Conservation (phyloP, 306 rosid genomes). For the Chamaecrista fasciculata region DNA sequence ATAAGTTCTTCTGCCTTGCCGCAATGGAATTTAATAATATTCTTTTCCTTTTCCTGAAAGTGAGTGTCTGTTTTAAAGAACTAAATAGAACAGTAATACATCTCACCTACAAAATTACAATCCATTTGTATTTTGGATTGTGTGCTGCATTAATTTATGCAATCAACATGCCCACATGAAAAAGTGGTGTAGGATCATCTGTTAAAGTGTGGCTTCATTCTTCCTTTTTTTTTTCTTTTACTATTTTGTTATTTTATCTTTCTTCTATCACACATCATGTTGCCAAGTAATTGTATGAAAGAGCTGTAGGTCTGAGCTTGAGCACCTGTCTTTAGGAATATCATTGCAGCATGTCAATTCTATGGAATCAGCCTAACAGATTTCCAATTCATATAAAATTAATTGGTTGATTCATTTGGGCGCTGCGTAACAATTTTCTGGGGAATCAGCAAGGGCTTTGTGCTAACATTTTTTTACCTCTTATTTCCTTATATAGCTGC, state of each 20-base stretch:
- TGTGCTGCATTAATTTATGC: neutral
- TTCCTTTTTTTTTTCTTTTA: neutral
- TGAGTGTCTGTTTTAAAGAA: neutral
- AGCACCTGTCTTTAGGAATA: neutral
- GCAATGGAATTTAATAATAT: constrained; percentile 5
- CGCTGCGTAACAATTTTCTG: neutral
- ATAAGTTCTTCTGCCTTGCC: constrained; percentile 1
- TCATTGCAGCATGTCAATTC: neutral
- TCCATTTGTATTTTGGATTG: neutral
- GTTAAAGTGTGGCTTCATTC: neutral
- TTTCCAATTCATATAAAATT: neutral
- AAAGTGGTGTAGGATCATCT: neutral
- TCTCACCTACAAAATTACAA: neutral
- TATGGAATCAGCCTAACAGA: neutral
- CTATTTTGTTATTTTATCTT: neutral
- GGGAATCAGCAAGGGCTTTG: neutral
- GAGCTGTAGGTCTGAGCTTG: neutral
- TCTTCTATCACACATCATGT: neutral
- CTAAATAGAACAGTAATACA: neutral
- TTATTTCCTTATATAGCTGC: neutral
- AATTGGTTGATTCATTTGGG: neutral
- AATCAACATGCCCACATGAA: neutral
- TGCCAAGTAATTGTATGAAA: neutral
- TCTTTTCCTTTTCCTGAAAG: constrained; percentile 1
- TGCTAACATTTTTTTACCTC: too few species aligned